Conservation (phyloP, 177 flowering plant species). For the Vitis hybrid region DNA sequence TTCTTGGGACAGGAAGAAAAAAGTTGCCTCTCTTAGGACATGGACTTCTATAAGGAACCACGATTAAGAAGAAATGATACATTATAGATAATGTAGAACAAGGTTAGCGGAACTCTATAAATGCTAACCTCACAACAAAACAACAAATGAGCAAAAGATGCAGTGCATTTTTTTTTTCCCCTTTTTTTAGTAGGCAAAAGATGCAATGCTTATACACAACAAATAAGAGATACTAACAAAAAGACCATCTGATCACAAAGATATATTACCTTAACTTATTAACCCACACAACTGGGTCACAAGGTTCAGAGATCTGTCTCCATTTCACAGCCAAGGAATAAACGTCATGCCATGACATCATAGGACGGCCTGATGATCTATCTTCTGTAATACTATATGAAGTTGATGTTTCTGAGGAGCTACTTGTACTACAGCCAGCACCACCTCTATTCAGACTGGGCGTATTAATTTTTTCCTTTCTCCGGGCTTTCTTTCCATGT, state of each 20-base stretch:
- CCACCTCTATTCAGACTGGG: constrained; percentile 93
- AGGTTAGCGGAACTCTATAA: no score
- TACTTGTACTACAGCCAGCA: constrained; percentile 85
- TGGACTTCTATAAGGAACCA: no score
- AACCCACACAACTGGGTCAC: constrained; percentile 97
- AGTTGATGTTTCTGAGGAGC: constrained; percentile 66
- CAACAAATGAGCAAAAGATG: no score
- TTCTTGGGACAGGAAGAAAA: no score
- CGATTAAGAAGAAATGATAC: no score
- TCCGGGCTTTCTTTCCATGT: constrained; percentile 59
- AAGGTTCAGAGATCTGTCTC: constrained; percentile 99
- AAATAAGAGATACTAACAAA: background rate
- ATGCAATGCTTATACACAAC: background rate
- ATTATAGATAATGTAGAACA: no score
- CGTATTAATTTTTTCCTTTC: constrained; percentile 54
- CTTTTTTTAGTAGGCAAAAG: no score
- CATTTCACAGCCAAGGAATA: constrained; percentile 89
- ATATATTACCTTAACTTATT: constrained; percentile 78
- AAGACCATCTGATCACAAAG: background rate
- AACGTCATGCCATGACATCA: constrained; percentile 82
- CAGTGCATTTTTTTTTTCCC: no score
- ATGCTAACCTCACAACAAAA: no score
- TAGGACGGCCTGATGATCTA: constrained; percentile 45
- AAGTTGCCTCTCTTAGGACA: no score
- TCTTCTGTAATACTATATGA: constrained; percentile 57